Evolutionary conservation across 2,329 filamentous ascomycete genomes (phyloP).

Genomic region (Talaromyces marneffei): DNA sequence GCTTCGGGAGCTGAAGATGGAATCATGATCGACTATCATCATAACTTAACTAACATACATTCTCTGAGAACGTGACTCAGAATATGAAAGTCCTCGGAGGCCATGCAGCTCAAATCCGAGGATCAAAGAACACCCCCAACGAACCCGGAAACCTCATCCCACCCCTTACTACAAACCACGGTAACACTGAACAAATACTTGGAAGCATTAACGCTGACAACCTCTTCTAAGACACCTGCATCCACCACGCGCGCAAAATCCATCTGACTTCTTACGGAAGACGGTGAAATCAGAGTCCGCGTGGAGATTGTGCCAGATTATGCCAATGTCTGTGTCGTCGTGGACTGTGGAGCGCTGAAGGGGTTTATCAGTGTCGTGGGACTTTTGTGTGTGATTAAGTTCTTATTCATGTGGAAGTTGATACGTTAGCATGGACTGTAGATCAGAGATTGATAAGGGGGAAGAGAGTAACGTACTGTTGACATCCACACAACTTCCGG

Average conservation of each 20-base stretch:
- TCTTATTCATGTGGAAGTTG: background rate
- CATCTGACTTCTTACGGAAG: background rate
- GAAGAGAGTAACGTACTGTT: background rate
- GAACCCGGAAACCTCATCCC: background rate
- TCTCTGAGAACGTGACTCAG: background rate
- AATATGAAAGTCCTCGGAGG: background rate
- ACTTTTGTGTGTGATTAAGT: background rate
- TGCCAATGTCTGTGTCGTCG: constrained; percentile 2
- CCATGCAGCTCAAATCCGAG: background rate
- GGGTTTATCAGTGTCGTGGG: background rate
- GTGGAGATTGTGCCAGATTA: constrained; percentile 6
- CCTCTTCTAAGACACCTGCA: constrained; percentile 1
- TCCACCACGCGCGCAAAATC: background rate
- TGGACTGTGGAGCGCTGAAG: background rate
- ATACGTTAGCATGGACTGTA: background rate
- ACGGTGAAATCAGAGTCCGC: background rate
- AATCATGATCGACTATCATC: no score
- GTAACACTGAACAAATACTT: constrained; percentile 1
- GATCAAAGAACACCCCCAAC: background rate
- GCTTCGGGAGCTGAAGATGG: background rate
- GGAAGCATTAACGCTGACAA: background rate
- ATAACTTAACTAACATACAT: background rate
- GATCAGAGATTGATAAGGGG: background rate
- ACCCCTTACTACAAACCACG: background rate
- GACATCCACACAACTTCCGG: background rate